Percentiles rank a stretch among this genome's conserved stretches.
Evolutionary conservation across 2,329 filamentous ascomycete species (phyloP).

Genomic region (Kalaharituber pfeilii): DNA sequence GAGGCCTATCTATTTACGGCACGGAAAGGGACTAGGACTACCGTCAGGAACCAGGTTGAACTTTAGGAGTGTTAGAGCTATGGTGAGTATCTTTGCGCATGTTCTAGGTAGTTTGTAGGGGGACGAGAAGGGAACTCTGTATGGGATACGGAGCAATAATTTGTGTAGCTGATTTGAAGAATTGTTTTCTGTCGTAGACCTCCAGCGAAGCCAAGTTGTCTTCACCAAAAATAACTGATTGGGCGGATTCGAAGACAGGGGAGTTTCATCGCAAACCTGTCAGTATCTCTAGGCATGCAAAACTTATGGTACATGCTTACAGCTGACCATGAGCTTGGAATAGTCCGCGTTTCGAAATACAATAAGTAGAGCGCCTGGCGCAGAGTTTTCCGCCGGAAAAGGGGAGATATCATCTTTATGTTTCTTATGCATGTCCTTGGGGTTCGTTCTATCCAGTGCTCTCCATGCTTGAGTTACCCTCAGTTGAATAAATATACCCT

Average conservation of each 20-base stretch:
- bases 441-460: slow-evolving; percentile 24
- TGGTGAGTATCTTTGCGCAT: too few species aligned
- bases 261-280: slow-evolving; percentile 14
- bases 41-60: too few species aligned
- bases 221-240: slow-evolving; percentile 14
- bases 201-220: too few species aligned
- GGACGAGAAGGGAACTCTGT: too few species aligned
- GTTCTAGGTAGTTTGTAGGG: too few species aligned
- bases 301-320: not conserved
- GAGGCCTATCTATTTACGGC: too few species aligned
- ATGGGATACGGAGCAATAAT: too few species aligned
- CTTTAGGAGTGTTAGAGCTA: too few species aligned
- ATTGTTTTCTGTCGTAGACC: too few species aligned
- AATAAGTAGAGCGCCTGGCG: slow-evolving; percentile 54
- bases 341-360: slow-evolving; percentile 60
- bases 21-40: too few species aligned
- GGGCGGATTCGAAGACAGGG: slow-evolving; percentile 16
- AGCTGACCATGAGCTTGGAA: not conserved
- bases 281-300: not conserved
- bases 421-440: slow-evolving; percentile 91
- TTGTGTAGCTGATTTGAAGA: too few species aligned
- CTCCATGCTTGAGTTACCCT: not conserved
- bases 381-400: slow-evolving; percentile 71
- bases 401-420: slow-evolving; percentile 83
- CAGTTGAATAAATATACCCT: not conserved